These are phyloP conservation scores for Eimeria maxima DNA, from an alignment of 169 alveolate species.

Conservation along the genomic window DNA sequence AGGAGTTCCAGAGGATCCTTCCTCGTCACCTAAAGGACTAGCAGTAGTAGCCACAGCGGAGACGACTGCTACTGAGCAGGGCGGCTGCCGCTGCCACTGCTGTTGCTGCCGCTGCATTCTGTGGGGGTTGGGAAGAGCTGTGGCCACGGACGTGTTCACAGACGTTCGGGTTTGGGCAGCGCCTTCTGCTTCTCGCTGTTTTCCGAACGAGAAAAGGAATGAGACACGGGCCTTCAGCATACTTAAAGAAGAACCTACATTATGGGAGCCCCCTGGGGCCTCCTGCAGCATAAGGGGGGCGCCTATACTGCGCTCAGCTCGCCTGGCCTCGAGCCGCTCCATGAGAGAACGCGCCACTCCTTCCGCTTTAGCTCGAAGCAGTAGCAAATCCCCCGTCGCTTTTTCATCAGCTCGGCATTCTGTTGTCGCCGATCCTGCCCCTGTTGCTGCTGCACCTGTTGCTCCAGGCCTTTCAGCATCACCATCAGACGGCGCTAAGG, in stretches of 20 bases:
- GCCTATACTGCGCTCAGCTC: background rate
- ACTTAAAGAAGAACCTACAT: background rate
- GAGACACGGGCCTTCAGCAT: constrained; percentile 6
- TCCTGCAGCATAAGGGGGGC: background rate
- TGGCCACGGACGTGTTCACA: background rate
- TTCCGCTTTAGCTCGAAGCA: constrained; percentile 21
- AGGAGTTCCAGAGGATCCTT: background rate
- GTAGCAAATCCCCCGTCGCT: constrained; percentile 3
- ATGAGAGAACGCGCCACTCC: background rate
- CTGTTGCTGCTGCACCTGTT: constrained; percentile 9
- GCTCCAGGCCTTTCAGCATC: background rate
- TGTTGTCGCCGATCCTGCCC: constrained; percentile 4
- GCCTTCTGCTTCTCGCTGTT: background rate
- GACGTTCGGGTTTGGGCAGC: background rate
- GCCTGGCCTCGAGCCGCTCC: background rate
- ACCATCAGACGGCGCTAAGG: background rate
- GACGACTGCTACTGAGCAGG: background rate
- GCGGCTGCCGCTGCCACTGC: background rate
- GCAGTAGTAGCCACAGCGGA: background rate
- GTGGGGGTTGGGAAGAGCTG: background rate
- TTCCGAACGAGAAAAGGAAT: background rate
- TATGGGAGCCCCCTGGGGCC: background rate
- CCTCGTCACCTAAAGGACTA: background rate
- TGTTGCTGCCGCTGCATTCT: background rate
- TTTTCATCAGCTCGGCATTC: background rate